Percentiles rank a stretch among this genome's conserved stretches.
These are phyloP conservation scores for Pseudocercospora fuligena DNA, from an alignment of 2,329 filamentous ascomycete genomes.

Conservation along the genomic window DNA sequence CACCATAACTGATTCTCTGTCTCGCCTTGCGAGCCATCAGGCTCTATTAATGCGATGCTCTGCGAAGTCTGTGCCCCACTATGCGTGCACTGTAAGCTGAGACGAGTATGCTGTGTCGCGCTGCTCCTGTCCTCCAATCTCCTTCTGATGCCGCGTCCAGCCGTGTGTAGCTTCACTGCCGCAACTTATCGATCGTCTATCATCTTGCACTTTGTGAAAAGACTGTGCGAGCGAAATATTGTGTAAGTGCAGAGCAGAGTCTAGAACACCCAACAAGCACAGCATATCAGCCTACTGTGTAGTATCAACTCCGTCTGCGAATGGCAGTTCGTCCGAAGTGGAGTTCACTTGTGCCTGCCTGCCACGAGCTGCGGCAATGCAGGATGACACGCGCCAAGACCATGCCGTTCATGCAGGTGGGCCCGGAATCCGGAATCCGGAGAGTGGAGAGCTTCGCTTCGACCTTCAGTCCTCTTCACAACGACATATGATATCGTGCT, in stretches of 20 bases:
- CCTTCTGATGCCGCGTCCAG: background rate
- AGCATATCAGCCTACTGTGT: background rate
- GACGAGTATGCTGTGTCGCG: background rate
- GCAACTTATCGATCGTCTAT: background rate
- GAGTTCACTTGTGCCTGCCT: background rate
- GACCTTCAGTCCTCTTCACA: too few species aligned
- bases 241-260: background rate
- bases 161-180: background rate
- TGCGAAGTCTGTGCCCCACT: constrained; percentile 4
- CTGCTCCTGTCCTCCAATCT: constrained; percentile 6
- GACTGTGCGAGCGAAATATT: background rate
- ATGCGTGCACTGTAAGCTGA: constrained; percentile 3
- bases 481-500: background rate
- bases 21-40: constrained; percentile 58
- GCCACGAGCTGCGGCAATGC: constrained; percentile 7
- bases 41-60: constrained; percentile 6
- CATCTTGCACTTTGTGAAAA: background rate
- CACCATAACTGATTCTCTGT: constrained; percentile 58
- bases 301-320: background rate
- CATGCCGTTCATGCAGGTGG: background rate
- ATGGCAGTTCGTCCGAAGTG: background rate
- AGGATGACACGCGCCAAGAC: constrained; percentile 3
- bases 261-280: background rate
- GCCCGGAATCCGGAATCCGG: background rate
- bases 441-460: background rate